Evolutionary conservation across 2,329 filamentous ascomycete genomes (phyloP).

Genomic region (Colletotrichum filicis): DNA sequence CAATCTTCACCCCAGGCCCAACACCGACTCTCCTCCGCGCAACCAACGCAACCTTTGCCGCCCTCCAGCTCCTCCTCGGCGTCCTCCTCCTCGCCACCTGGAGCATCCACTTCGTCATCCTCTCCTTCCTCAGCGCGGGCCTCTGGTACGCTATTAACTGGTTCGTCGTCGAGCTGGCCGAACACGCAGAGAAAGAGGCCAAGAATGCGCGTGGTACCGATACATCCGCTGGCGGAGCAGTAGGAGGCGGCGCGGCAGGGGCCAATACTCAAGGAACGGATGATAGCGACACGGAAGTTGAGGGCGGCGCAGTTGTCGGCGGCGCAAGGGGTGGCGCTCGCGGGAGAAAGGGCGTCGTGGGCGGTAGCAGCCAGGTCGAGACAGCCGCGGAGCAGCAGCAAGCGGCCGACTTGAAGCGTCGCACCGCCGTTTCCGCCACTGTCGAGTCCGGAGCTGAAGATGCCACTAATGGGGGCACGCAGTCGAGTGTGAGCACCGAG

Average conservation of each 20-base stretch:
- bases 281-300: constrained; percentile 65
- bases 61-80: constrained; percentile 83
- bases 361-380: constrained; percentile 57
- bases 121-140: constrained; percentile 82
- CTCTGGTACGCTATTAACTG: constrained; percentile 97
- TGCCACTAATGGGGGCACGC: constrained; percentile 53
- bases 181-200: constrained; percentile 52
- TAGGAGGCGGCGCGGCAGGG: constrained; percentile 1
- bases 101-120: constrained; percentile 87
- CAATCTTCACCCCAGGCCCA: constrained; percentile 91
- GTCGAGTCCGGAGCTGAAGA: constrained; percentile 43
- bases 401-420: constrained; percentile 61
- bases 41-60: constrained; percentile 89
- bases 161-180: constrained; percentile 79
- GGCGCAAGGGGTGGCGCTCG: neutral
- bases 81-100: constrained; percentile 82
- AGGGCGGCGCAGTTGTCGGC: constrained; percentile 37
- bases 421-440: constrained; percentile 42
- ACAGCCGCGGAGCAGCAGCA: constrained; percentile 45
- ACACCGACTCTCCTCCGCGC: constrained; percentile 89
- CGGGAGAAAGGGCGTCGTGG: constrained; percentile 29
- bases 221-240: constrained; percentile 43
- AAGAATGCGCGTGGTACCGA: constrained; percentile 47
- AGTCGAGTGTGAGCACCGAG: constrained; percentile 80
- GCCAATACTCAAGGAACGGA: constrained; percentile 45